A percentile compares a stretch with the other conserved stretches of the same genome.
These are phyloP conservation scores for Meredithiella fracta DNA, from an alignment of 2,329 filamentous ascomycete species.

Conservation along the genomic window DNA sequence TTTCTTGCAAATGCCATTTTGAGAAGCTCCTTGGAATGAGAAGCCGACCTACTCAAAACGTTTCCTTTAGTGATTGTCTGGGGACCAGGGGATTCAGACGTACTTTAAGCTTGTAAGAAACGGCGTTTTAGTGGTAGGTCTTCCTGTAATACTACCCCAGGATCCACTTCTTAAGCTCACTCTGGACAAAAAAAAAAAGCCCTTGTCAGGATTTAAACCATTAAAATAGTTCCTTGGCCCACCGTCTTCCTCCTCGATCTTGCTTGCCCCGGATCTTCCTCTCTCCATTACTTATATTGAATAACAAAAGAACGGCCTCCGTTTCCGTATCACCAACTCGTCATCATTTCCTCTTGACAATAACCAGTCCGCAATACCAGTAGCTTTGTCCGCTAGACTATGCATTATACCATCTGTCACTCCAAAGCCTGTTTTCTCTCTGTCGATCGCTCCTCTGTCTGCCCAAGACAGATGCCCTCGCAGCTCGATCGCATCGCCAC, in stretches of 20 bases:
- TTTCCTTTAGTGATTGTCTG: too few relatives aligned
- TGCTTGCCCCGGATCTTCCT: neutral
- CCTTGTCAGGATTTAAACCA: neutral
- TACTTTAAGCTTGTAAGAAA: too few relatives aligned
- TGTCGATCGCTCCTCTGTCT: constrained; percentile 6
- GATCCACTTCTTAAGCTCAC: neutral
- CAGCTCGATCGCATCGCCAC: constrained; percentile 3
- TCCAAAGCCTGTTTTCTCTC: neutral
- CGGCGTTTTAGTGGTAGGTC: too few relatives aligned
- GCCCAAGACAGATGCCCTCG: constrained; percentile 8
- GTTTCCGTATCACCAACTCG: neutral
- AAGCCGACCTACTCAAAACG: too few relatives aligned
- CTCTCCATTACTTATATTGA: neutral
- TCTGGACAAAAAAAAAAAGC: neutral
- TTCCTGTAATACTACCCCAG: too few relatives aligned
- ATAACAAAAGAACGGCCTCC: neutral
- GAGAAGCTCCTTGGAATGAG: too few relatives aligned
- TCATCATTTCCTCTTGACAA: neutral
- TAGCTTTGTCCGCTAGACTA: constrained; percentile 11
- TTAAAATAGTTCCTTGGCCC: neutral
- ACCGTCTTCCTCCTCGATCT: neutral
- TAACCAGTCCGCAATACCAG: neutral
- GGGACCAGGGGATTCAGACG: too few relatives aligned
- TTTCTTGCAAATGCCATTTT: too few relatives aligned
- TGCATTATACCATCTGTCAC: constrained; percentile 11